phyloP scores from a whole-genome alignment of 805 yeast genomes.

The Teunomyces stri region DNA sequence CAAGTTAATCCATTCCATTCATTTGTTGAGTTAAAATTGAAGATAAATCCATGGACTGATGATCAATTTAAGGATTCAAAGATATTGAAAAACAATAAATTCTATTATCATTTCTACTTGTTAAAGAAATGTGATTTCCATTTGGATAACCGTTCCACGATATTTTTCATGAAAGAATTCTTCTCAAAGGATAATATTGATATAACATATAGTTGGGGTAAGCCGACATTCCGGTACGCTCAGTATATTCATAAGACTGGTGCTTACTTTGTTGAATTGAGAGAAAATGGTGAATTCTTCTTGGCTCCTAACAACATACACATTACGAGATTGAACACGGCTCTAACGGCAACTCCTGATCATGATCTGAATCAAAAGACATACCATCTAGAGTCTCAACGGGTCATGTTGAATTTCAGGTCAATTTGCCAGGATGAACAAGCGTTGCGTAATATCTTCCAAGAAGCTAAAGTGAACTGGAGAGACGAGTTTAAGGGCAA shows the following conservation, averaged over 20 bases:
- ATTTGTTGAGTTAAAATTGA: conserved; percentile 63
- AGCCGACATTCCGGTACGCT: conserved; percentile 72
- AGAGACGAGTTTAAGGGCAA: conserved; percentile 18
- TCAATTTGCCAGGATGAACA: conserved; percentile 55
- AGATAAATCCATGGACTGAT: conserved; percentile 70
- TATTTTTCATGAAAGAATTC: conserved; percentile 39
- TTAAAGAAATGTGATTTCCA: conserved; percentile 71
- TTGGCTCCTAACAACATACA: conserved; percentile 87
- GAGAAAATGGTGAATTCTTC: conserved; percentile 73
- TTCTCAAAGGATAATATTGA: conserved; percentile 51
- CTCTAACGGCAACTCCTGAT: conserved; percentile 25
- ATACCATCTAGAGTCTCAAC: conserved; percentile 61
- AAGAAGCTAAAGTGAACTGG: conserved; percentile 56
- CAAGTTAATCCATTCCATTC: conserved; percentile 84
- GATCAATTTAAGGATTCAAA: conserved; percentile 44
- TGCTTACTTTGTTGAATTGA: conserved; percentile 80
- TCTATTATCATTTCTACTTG: conserved; percentile 75
- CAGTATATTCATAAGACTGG: conserved; percentile 93
- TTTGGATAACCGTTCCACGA: conserved; percentile 75
- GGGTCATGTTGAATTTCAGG: conserved; percentile 68
- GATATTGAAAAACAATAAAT: conserved; percentile 50
- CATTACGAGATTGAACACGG: conserved; percentile 65
- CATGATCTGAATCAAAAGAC: conserved; percentile 16
- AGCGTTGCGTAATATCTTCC: conserved; percentile 50
- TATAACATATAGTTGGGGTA: conserved; percentile 88